Conservation (phyloP, 2,329 filamentous ascomycete species). For the Madurella mycetomatis region DNA sequence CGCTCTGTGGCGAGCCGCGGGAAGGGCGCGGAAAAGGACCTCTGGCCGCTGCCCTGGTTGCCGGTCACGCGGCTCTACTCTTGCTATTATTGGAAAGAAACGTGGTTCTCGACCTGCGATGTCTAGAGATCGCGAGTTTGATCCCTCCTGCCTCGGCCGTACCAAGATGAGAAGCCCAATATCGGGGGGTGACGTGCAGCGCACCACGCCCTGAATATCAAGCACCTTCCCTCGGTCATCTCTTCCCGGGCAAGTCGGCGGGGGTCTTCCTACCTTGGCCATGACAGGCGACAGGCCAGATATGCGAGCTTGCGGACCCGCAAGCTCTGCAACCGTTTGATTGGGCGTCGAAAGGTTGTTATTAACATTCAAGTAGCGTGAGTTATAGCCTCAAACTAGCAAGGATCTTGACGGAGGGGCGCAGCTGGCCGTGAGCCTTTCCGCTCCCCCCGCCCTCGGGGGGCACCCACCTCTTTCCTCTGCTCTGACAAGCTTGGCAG, state of each 20-base stretch:
- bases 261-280: not conserved
- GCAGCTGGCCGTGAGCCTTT: not conserved
- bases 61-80: conserved; percentile 15
- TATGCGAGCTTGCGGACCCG: not conserved
- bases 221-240: too few species aligned
- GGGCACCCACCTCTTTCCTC: too few species aligned
- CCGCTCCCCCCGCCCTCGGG: too few species aligned
- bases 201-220: not conserved
- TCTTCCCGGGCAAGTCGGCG: too few species aligned
- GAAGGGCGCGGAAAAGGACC: conserved; percentile 8
- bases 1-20: not conserved
- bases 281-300: conserved; percentile 1
- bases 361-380: conserved; percentile 9
- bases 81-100: too few species aligned
- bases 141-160: not conserved
- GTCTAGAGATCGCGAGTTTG: conserved; percentile 18
- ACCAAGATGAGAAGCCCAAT: conserved; percentile 10
- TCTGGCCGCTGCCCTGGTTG: not conserved
- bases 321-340: conserved; percentile 1
- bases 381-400: conserved; percentile 19
- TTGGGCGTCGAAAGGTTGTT: conserved; percentile 7
- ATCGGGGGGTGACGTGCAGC: not conserved
- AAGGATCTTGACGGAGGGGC: conserved; percentile 18
- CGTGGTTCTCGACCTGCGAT: conserved; percentile 14
- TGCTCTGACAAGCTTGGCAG: not conserved